Base-by-base conservation (phyloP, 495 filamentous ascomycete species). In the Lineolata rhizophorae region DNA sequence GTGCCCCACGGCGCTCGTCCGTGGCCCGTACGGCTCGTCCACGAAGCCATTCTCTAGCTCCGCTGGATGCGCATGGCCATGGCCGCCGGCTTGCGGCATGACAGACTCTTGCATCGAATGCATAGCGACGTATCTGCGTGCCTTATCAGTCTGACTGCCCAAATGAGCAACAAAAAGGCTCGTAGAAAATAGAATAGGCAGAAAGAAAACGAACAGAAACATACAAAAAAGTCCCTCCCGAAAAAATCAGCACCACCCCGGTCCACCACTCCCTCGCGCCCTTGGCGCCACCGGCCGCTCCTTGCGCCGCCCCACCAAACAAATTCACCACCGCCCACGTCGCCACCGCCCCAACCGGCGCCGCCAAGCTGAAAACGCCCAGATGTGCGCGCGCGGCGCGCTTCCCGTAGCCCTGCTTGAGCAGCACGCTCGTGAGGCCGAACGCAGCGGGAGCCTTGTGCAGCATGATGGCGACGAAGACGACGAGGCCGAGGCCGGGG, bases 361-460 rank as follows among this genome's bases (percentile, higher is more conserved):
- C 84, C 0, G 87, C 84, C 31, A 92, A 56, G 42, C 80, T 87
- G 53, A 97, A 97, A 11, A 95, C 60, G 30, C 92, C 61, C 22
- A 97, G 53, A 51, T 94, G 90, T 2, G 72, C 70, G 31, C 87
- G 61, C 2, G 84, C 80, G 11, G 72, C 72, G 25, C 84, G 70
- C 53, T 85, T 95, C 5, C 72, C 74, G 5, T 93, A 55, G 0
- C 83, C 83, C 41, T 92, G 80, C 50, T 84, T 83, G 18, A 97
- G 53, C 27, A 97, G 53, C 4, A 94, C 67, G 8, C 80, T 78
- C 0, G 84, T 93, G 13, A 97, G 57, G 2, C 87, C 90, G 51
- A 97, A 97, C 0, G 87, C 87, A 0, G 87, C 90, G 0, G 87
- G 87, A 0, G 83, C 85, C 52, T 97, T 97, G 45, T 97, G 87